phyloP scores from a whole-genome alignment of 2,329 filamentous ascomycete species.

The Aspergillus thermomutatus region DNA sequence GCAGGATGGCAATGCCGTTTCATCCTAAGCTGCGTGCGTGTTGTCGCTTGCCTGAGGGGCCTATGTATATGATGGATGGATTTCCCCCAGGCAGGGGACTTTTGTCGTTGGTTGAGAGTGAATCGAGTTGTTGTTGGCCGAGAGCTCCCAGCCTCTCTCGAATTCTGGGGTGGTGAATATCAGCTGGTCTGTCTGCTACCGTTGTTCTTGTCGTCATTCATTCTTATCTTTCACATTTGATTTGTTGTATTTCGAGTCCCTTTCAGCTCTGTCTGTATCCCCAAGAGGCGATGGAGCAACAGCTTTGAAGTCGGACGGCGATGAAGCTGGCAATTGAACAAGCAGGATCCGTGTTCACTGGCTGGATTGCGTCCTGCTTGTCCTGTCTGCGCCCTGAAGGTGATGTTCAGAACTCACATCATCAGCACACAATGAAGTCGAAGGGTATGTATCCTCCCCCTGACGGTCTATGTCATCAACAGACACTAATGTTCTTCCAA shows the following conservation, averaged over 20 bases:
- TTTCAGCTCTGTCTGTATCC: conserved; percentile 9
- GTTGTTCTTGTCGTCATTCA: not conserved
- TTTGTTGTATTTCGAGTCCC: conserved; percentile 6
- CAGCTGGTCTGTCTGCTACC: not conserved
- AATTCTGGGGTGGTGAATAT: not conserved
- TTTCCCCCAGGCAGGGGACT: not conserved
- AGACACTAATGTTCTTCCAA: conserved; percentile 5
- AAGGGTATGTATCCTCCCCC: conserved; percentile 14
- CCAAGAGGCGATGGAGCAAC: conserved; percentile 27
- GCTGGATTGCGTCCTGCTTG: conserved; percentile 40
- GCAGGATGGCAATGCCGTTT: not conserved
- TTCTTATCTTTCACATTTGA: conserved; percentile 5
- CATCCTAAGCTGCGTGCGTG: not conserved
- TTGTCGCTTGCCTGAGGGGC: not conserved
- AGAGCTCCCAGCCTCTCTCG: not conserved
- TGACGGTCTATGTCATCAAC: not conserved
- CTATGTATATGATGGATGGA: not conserved
- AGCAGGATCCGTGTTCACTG: conserved; percentile 38
- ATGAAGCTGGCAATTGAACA: conserved; percentile 36
- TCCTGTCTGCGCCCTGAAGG: conserved; percentile 26
- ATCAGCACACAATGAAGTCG: conserved; percentile 20
- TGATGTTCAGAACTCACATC: conserved; percentile 23
- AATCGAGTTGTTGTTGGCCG: not conserved
- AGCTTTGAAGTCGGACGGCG: conserved; percentile 29
- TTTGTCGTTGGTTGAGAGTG: not conserved